Conservation (phyloP, 176 grass and related monocot genomes). For the Chloris gayana region DNA sequence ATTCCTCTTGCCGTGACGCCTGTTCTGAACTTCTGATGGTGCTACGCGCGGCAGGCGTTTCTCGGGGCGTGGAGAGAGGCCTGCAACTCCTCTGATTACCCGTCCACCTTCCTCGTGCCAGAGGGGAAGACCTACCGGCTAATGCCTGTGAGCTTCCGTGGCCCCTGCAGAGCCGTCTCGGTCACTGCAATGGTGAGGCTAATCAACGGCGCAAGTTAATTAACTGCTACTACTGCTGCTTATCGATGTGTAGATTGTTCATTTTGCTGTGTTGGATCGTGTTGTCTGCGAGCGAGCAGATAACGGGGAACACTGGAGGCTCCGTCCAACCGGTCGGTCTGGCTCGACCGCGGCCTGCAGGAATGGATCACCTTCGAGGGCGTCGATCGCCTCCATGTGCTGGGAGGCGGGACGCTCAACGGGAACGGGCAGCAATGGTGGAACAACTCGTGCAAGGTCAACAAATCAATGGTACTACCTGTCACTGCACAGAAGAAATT, state of each 20-base stretch:
- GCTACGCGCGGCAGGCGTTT: conserved; percentile 55
- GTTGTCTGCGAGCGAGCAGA: conserved; percentile 36
- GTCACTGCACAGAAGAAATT: neutral
- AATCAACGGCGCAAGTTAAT: neutral
- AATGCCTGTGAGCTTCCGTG: conserved; percentile 59
- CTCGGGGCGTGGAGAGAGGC: conserved; percentile 59
- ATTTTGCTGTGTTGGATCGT: neutral
- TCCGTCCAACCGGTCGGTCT: conserved; percentile 56
- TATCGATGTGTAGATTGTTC: neutral
- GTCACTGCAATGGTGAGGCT: conserved; percentile 62
- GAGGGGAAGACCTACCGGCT: conserved; percentile 56
- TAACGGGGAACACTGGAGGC: conserved; percentile 66
- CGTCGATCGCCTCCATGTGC: conserved; percentile 44
- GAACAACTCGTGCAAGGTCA: conserved; percentile 68
- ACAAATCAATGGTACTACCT: conserved; percentile 53
- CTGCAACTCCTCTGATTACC: conserved; percentile 52
- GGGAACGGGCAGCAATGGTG: conserved; percentile 80
- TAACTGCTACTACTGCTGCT: neutral
- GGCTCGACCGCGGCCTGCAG: conserved; percentile 15
- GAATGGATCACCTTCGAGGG: conserved; percentile 68
- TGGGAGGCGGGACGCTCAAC: conserved; percentile 62
- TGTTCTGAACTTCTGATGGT: neutral
- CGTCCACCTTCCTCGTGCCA: conserved; percentile 40
- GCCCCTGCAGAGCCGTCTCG: conserved; percentile 57
- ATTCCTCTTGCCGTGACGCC: neutral